These are phyloP conservation scores for Heritiera littoralis DNA, from an alignment of 345 rosid species.

Conservation along the genomic window DNA sequence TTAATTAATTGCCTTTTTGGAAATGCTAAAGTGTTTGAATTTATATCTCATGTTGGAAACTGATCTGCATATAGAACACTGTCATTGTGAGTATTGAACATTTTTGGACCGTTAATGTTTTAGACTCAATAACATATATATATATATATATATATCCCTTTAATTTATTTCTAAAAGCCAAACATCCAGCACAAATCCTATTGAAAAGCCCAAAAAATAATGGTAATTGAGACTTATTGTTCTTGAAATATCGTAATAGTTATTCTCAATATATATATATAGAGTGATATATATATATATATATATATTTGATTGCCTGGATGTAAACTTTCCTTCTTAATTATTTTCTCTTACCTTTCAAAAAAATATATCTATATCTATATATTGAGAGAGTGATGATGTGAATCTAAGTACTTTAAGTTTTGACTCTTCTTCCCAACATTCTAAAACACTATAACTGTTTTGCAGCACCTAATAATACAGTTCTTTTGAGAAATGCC, in stretches of 20 bases:
- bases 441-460: conserved; percentile 24
- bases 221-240: not conserved
- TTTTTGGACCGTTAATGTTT: too few relatives aligned
- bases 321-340: too few relatives aligned
- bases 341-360: too few relatives aligned
- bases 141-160: too few relatives aligned
- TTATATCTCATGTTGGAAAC: not conserved
- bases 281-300: too few relatives aligned
- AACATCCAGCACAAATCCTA: not conserved
- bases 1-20: too few relatives aligned
- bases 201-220: not conserved
- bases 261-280: not conserved
- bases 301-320: too few relatives aligned
- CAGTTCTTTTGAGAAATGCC: not conserved
- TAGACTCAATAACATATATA: too few relatives aligned
- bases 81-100: too few relatives aligned
- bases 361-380: too few relatives aligned
- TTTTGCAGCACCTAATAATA: not conserved
- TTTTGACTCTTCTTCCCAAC: conserved; percentile 24
- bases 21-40: not conserved
- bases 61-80: not conserved
- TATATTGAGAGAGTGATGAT: not conserved
- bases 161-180: not conserved
- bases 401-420: not conserved
- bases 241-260: not conserved